Percentiles rank a stretch among this genome's conserved stretches.
These are phyloP conservation scores for Tilletia indica DNA, from an alignment of 1,284 basidiomycete genomes.

Conservation along the genomic window DNA sequence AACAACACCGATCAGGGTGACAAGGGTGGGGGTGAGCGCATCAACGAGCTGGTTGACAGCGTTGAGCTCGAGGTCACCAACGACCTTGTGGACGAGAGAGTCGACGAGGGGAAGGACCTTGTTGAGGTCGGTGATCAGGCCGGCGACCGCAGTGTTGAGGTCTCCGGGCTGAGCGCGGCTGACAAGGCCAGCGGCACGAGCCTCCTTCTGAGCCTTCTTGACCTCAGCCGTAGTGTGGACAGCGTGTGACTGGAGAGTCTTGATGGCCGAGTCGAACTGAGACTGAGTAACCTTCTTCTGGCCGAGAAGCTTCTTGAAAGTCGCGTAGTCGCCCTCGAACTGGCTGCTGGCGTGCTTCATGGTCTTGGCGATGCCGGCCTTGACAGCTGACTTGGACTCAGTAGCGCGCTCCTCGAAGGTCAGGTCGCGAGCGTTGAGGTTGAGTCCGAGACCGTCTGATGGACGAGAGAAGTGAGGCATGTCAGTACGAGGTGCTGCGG, in stretches of 20 bases:
- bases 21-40: not conserved
- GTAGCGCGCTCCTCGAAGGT: not conserved
- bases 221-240: not conserved
- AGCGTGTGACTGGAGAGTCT: not conserved
- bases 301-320: not conserved
- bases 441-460: not conserved
- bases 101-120: not conserved
- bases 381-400: not conserved
- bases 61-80: slow-evolving; percentile 8
- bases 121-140: slow-evolving; percentile 12
- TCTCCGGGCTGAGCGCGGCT: not conserved
- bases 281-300: slow-evolving; percentile 6
- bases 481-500: not conserved
- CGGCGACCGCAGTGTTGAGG: slow-evolving; percentile 7
- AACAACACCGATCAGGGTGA: not conserved
- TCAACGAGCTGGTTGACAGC: not conserved
- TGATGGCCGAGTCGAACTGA: not conserved
- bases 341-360: not conserved
- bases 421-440: not conserved
- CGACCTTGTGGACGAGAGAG: not conserved
- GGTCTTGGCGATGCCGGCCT: not conserved
- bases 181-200: not conserved
- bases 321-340: not conserved
- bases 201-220: not conserved
- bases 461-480: no score